Evolutionary conservation across 768 basidiomycete genomes (phyloP), one percentile per base, ranked within the genome.

Genomic region (Mycena latifolia): DNA sequence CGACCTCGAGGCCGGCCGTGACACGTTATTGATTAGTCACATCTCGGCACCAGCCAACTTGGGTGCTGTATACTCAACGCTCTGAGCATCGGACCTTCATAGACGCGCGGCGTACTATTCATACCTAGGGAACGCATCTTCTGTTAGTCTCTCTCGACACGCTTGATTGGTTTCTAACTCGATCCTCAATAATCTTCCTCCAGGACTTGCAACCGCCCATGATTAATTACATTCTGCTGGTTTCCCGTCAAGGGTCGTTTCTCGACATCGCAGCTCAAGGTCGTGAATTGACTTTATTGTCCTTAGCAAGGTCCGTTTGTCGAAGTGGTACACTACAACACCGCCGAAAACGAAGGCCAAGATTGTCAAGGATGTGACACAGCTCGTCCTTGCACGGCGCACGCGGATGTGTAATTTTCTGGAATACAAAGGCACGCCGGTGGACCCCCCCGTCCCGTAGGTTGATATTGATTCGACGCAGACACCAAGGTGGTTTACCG

Each of bases 291-390:
- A 53, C 63, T 27, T 48, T 24, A 28, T 25, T 45, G 8, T 11
- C 3, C 24, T 11, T 6, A 92, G 91, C 67, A 94, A 94, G 80
- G 89, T 94, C 55, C 85, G 92, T 55, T 84, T 94, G 29, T 88
- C 92, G n/a, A 94, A 94, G 81, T 94, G 92, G 92, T 94, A 92
- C 74, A 86, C 88, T 37, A 94, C 92, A 4, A 84, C 93, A 77
- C 82, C 89, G 22, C 87, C 89, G 14, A 92, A 92, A 78, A 79
- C 79, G 52, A 92, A 92, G 77, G 84, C 84, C 59, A 94, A 94
- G 87, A 93, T 94, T 73, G 91, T 94, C 72, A 94, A 94, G 80
- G 92, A 94, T 76, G 92, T 94, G 15, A 94, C 93, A 2, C 93
- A 94, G 78, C 84, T 94, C 28, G 92, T 94, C n/a, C 80, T 93